Evolutionary conservation across 768 basidiomycete species (phyloP), one percentile per base, ranked within the genome.

Genomic region (Pulveroboletus sp.): DNA sequence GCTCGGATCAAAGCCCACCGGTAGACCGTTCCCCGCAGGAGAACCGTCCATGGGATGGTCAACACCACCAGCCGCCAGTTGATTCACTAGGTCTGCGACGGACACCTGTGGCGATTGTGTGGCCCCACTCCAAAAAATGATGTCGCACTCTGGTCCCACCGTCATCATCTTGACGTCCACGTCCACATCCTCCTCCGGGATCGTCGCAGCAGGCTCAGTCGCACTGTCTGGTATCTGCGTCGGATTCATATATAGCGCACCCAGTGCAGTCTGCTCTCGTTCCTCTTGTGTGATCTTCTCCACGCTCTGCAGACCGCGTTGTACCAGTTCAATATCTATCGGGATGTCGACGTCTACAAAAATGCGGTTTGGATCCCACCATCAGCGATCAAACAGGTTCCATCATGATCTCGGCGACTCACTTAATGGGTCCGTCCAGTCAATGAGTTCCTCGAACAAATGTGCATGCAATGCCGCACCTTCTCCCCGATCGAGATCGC

Each of bases 401-500:
- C 27, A 37, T 59, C 24, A 51, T 43, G 36, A 51, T 61, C 51
- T 36, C 49, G 46, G 40, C 6, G 37, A 73, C 87, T 82, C 77
- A 93, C 91, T 73, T 61, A 78, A 67, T 51, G 88, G 89, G 63
- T 93, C 91, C 61, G 73, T 74, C 89, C 89, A 93, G 73, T 93
- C 91, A 57, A 90, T 74, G 50, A 81, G 76, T 72, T 92, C 90
- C 72, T 92, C 90, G 68, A 92, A 92, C 54, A 88, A 62, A 65
- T 83, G 85, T 54, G 82, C 80, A 64, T 92, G 89, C 60, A 93
- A 66, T 46, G 90, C 88, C 49, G 87, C 88, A 43, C 90, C 90
- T 68, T 92, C 91, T 66, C 81, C 86, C 66, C 87, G 80, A 71
- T 93, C 90, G 74, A 93, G 76, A 71, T 91, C 89, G 65, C 89